Base-by-base conservation (phyloP, 2,329 filamentous ascomycete species). In the Neurospora crassa region DNA sequence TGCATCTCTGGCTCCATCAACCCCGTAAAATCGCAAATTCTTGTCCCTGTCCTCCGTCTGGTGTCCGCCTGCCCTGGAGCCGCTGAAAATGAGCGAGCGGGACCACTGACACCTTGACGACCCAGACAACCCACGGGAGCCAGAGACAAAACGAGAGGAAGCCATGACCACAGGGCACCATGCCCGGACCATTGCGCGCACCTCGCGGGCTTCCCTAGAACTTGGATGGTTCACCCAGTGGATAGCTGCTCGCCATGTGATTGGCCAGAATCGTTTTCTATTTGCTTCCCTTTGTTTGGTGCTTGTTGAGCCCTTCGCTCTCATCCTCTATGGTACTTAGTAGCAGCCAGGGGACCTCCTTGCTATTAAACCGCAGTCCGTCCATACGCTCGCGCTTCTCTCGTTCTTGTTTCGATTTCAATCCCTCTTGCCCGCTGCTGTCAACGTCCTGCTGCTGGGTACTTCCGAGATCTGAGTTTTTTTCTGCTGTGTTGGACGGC, bases 251-350 rank as follows among this genome's bases (percentile, higher is more conserved):
- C 53, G 53, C 29, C 34, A 37, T 37, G 53, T 29, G 29, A 63
- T 63, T 63, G 53, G 53, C 29, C 53, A 34, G 29, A 63, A 34
- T 63, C 7, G 53, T 63, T 63, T 63, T 63, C 53, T 63, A 63
- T 63, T 63, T 63, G 53, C 53, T 63, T 63, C 53, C 53, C 53
- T 63, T 63, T 63, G 53, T 63, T 63, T 63, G 53, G 53, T 63
- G 53, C 7, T 63, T 8, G 53, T 63, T 29, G 53, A 63, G 53
- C 53, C 53, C 53, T 63, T 63, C 53, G 53, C 16, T 63, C 53
- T 63, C 53, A 63, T 37, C 53, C 18, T 63, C 53, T n/a, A 24
- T 37, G 10, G 40, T 40, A 18, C 34, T 37, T 37, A 37, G 6
- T 37, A 37, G 6, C 24, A 63, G 53, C 53, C 53, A 37, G 53